Conservation (phyloP, 768 basidiomycete genomes). For the Pisolithus microcarpus region DNA sequence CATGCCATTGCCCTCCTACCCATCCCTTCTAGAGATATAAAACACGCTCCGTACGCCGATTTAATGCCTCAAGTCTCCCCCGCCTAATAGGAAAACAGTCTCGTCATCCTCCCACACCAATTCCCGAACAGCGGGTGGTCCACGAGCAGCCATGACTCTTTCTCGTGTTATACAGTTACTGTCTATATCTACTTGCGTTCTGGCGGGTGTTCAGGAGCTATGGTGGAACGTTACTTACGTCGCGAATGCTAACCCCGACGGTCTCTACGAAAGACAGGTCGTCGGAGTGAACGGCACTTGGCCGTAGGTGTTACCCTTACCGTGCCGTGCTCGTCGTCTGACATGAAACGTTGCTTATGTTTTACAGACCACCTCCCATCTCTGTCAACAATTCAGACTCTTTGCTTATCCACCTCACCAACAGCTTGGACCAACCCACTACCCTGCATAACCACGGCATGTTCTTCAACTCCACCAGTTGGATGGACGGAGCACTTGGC, state of each 20-base stretch:
- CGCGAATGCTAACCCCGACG: slow-evolving; percentile 75
- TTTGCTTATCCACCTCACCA: slow-evolving; percentile 69
- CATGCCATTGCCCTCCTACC: neutral
- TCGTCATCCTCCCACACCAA: too few relatives aligned
- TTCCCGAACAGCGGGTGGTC: neutral
- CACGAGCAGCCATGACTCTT: slow-evolving; percentile 1
- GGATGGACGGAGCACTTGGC: slow-evolving; percentile 83
- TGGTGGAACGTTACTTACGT: slow-evolving; percentile 95
- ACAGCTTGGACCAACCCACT: slow-evolving; percentile 59
- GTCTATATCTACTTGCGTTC: slow-evolving; percentile 27
- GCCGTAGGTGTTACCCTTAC: slow-evolving; percentile 56
- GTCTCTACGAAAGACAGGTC: slow-evolving; percentile 64
- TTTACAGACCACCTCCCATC: slow-evolving; percentile 72
- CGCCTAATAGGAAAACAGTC: too few relatives aligned
- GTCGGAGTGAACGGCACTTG: slow-evolving; percentile 89
- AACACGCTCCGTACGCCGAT: neutral
- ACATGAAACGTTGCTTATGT: neutral
- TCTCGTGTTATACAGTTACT: slow-evolving; percentile 12
- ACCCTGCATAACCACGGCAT: slow-evolving; percentile 91
- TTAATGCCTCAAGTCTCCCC: neutral
- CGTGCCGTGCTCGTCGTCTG: neutral
- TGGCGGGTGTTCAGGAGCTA: slow-evolving; percentile 62
- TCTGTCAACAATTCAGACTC: slow-evolving; percentile 65
- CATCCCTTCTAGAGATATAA: neutral
- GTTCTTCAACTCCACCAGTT: slow-evolving; percentile 82